These are phyloP conservation scores for Epichloe gansuensis DNA, from an alignment of 2,329 filamentous ascomycete species.

Conservation along the genomic window DNA sequence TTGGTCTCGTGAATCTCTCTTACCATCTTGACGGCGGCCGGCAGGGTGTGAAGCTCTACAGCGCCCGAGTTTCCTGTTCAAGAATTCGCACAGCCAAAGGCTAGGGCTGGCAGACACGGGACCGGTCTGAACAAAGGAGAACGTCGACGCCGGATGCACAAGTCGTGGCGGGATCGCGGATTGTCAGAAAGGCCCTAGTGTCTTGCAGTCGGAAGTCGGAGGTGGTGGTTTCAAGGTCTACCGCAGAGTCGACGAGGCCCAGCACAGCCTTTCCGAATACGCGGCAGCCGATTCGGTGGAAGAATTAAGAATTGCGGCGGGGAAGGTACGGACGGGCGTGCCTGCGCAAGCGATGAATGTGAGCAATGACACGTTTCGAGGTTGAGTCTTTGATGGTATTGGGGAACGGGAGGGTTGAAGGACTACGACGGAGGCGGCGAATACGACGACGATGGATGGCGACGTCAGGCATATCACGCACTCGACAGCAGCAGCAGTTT, in stretches of 20 bases:
- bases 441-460: conserved; percentile 2
- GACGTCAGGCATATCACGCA: conserved; percentile 2
- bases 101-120: conserved; percentile 1
- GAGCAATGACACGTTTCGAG: neutral
- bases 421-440: neutral
- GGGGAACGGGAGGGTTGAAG: neutral
- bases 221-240: neutral
- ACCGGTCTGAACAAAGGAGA: neutral
- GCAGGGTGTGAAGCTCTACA: conserved; percentile 5
- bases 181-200: neutral
- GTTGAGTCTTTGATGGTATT: neutral
- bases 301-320: conserved; percentile 2
- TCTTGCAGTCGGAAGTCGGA: neutral
- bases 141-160: neutral
- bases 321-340: conserved; percentile 2
- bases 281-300: conserved; percentile 2
- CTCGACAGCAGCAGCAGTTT: neutral
- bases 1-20: neutral
- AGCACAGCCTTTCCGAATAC: conserved; percentile 3
- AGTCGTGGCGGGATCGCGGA: neutral
- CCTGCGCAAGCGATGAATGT: conserved; percentile 2
- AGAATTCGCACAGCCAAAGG: conserved; percentile 4
- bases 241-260: conserved; percentile 1
- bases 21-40: conserved; percentile 7
- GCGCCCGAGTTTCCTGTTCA: neutral